Percentiles rank a stretch among this genome's conserved stretches.
Conservation (phyloP, 2,329 filamentous ascomycete genomes). For the Aspergillus cejpii region DNA sequence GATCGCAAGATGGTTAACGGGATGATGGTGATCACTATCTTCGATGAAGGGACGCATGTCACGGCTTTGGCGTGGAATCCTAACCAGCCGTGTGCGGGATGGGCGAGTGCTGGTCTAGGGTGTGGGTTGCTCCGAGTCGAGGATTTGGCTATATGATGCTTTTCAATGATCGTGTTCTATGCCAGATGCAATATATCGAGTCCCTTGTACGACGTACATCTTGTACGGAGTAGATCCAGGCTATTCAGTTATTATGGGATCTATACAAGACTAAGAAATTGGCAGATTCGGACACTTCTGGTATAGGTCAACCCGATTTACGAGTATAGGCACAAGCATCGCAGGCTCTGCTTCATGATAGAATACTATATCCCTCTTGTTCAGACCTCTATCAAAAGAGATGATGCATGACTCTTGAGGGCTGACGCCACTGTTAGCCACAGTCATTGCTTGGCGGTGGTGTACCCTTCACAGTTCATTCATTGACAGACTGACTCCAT, state of each 20-base stretch:
- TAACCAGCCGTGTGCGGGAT: slow-evolving; percentile 58
- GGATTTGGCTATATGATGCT: slow-evolving; percentile 49
- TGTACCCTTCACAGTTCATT: no score
- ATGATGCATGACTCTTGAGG: neutral
- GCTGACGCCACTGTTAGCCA: neutral
- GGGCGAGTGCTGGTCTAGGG: slow-evolving; percentile 60
- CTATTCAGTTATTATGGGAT: no score
- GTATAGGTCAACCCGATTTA: no score
- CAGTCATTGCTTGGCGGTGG: neutral
- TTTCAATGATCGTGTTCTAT: neutral
- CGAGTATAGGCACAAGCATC: no score
- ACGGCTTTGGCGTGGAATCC: slow-evolving; percentile 62
- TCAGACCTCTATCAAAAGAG: neutral
- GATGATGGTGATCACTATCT: slow-evolving; percentile 41
- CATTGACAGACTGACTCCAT: no score
- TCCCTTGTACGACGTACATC: no score
- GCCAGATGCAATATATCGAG: no score
- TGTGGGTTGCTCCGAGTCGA: slow-evolving; percentile 61
- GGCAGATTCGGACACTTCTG: no score
- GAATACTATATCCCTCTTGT: no score
- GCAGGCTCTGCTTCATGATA: no score
- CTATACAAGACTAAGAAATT: no score
- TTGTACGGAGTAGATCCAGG: no score
- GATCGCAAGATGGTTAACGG: slow-evolving; percentile 31
- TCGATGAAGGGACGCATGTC: slow-evolving; percentile 58